phyloP scores from a whole-genome alignment of 805 yeast genomes.

The Candida loeiensis region DNA sequence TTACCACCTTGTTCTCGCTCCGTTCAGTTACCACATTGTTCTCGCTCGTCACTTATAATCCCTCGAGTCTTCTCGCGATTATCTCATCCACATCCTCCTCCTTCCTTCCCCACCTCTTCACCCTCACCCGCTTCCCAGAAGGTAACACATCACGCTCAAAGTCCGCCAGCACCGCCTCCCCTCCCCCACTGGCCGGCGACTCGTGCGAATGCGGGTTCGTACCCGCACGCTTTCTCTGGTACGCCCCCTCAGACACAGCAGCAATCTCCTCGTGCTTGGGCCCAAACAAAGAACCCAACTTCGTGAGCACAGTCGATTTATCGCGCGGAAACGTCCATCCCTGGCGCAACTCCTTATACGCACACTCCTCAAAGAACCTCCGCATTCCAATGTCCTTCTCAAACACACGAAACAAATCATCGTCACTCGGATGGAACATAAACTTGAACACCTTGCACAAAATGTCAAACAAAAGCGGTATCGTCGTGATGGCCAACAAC shows the following conservation, averaged over 20 bases:
- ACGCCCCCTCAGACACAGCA: conserved; percentile 24
- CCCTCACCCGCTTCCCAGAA: conserved; percentile 63
- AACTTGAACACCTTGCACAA: conserved; percentile 54
- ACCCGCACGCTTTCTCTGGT: conserved; percentile 45
- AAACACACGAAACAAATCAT: conserved; percentile 71
- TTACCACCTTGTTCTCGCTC: too few species aligned
- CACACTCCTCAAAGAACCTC: conserved; percentile 64
- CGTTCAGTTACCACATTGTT: too few species aligned
- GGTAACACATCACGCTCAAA: conserved; percentile 58
- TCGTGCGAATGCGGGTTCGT: conserved; percentile 47
- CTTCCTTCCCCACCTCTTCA: conserved; percentile 35
- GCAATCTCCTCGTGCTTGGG: conserved; percentile 1
- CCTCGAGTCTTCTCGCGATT: conserved; percentile 44
- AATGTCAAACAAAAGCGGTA: conserved; percentile 68
- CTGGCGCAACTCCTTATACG: conserved; percentile 69
- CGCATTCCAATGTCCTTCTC: conserved; percentile 70
- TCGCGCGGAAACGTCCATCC: conserved; percentile 71
- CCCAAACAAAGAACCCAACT: conserved; percentile 10
- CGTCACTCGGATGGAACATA: conserved; percentile 63
- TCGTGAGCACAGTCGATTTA: conserved; percentile 22
- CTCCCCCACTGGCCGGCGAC: conserved; percentile 47
- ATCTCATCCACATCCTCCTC: conserved; percentile 48
- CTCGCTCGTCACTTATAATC: too few species aligned
- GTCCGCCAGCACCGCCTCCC: conserved; percentile 23
- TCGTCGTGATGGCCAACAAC: conserved; percentile 49